These are phyloP conservation scores for Pisolithus marmoratus DNA, from an alignment of 768 basidiomycete species.

Conservation along the genomic window DNA sequence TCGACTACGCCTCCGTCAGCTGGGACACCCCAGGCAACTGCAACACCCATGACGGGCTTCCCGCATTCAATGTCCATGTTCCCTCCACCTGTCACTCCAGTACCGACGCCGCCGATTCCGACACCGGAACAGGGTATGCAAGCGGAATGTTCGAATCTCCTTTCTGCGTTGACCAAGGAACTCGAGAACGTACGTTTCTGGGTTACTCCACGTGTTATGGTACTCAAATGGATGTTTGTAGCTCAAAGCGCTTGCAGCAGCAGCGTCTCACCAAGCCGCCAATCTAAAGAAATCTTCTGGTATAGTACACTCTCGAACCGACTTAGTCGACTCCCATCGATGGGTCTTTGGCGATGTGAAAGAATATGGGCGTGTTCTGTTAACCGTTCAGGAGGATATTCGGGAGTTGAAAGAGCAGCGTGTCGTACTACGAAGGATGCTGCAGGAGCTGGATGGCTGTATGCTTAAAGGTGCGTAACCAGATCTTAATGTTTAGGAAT, in stretches of 20 bases:
- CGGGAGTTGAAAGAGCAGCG: conserved; percentile 40
- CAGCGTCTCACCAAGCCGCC: conserved; percentile 30
- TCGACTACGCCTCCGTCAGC: not conserved
- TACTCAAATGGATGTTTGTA: conserved; percentile 18
- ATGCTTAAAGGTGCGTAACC: conserved; percentile 56
- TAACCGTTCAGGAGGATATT: conserved; percentile 45
- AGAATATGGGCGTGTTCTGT: conserved; percentile 39
- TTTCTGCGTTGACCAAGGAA: conserved; percentile 43
- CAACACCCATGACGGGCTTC: not conserved
- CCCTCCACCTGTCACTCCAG: conserved; percentile 1
- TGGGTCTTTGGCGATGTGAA: conserved; percentile 51
- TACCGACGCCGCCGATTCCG: conserved; percentile 8
- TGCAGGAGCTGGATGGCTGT: conserved; percentile 57
- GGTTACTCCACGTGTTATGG: not conserved
- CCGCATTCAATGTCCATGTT: conserved; percentile 1
- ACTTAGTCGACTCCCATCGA: conserved; percentile 41
- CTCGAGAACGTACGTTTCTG: conserved; percentile 49
- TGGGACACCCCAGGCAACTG: conserved; percentile 1
- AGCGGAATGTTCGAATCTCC: conserved; percentile 50
- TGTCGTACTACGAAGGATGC: conserved; percentile 32
- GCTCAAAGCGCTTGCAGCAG: conserved; percentile 40
- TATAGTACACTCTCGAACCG: conserved; percentile 36
- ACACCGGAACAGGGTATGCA: conserved; percentile 60
- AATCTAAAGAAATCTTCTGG: conserved; percentile 33
- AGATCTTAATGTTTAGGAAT: not conserved